phyloP scores from a whole-genome alignment of 2,329 filamentous ascomycete species.

The Ilyonectria robusta region DNA sequence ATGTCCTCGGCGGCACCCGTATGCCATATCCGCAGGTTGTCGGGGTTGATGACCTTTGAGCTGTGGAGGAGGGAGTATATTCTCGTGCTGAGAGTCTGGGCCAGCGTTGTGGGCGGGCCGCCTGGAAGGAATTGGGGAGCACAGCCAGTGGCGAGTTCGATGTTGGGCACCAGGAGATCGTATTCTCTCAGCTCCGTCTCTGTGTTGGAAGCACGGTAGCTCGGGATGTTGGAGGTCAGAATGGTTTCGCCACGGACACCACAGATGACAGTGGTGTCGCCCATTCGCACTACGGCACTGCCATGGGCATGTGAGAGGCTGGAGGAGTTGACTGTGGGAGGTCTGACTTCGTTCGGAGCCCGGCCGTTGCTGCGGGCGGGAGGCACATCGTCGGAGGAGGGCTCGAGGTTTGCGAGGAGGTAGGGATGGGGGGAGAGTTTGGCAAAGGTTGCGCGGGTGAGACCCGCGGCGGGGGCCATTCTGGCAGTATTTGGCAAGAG shows the following conservation, averaged over 20 bases:
- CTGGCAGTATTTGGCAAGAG: background rate
- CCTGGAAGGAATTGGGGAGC: constrained; percentile 89
- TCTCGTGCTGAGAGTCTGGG: constrained; percentile 87
- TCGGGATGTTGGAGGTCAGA: constrained; percentile 79
- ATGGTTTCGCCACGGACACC: constrained; percentile 91
- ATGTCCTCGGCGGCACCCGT: constrained; percentile 64
- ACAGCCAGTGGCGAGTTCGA: constrained; percentile 92
- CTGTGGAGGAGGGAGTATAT: constrained; percentile 83
- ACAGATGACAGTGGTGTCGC: constrained; percentile 95
- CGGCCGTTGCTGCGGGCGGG: constrained; percentile 87
- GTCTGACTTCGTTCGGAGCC: constrained; percentile 76
- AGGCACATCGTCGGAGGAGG: constrained; percentile 60
- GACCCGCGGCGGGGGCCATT: constrained; percentile 55
- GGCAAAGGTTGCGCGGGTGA: constrained; percentile 81
- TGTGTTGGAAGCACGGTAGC: constrained; percentile 65
- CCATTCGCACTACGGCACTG: constrained; percentile 87
- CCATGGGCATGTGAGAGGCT: constrained; percentile 92
- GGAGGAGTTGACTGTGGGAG: constrained; percentile 83
- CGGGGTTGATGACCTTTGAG: constrained; percentile 74
- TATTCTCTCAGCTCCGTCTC: constrained; percentile 69
- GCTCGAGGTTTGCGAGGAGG: constrained; percentile 88
- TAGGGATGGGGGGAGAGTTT: constrained; percentile 91
- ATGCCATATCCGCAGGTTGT: constrained; percentile 82
- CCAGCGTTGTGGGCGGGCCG: constrained; percentile 82
- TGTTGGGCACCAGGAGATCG: constrained; percentile 90